These are phyloP conservation scores for Diplotaxis tenuifolia DNA, from an alignment of 345 rosid genomes.

Conservation along the genomic window DNA sequence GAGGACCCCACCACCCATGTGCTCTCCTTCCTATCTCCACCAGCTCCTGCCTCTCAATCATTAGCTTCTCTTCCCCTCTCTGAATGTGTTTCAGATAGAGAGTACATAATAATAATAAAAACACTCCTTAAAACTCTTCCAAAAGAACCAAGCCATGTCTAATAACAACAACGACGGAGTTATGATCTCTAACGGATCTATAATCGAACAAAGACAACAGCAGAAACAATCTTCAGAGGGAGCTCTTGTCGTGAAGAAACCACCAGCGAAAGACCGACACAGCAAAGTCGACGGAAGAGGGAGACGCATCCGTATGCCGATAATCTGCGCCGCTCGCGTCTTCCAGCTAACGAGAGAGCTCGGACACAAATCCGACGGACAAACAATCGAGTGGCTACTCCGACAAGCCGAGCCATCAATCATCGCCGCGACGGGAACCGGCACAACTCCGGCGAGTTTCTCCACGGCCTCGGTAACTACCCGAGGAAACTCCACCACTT, in stretches of 20 bases:
- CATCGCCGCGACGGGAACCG: slow-evolving; percentile 96
- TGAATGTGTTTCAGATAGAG: neutral
- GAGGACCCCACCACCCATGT: slow-evolving; percentile 95
- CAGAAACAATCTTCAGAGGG: slow-evolving; percentile 37
- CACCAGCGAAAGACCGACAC: slow-evolving; percentile 94
- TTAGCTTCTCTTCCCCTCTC: slow-evolving; percentile 42
- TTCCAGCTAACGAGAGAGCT: slow-evolving; percentile 95
- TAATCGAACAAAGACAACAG: slow-evolving; percentile 44
- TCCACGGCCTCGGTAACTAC: slow-evolving; percentile 73
- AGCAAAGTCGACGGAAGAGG: slow-evolving; percentile 99
- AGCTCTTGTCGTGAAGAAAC: slow-evolving; percentile 63
- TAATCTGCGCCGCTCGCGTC: slow-evolving; percentile 98
- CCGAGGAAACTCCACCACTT: slow-evolving; percentile 50
- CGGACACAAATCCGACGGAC: slow-evolving; percentile 98
- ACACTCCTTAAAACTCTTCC: neutral
- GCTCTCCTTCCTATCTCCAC: slow-evolving; percentile 99
- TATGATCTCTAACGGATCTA: slow-evolving; percentile 58
- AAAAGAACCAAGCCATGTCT: slow-evolving; percentile 17
- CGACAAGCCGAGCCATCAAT: slow-evolving; percentile 99
- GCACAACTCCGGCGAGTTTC: slow-evolving; percentile 93
- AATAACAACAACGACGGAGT: slow-evolving; percentile 19
- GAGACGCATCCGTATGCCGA: slow-evolving; percentile 94
- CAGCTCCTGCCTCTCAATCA: slow-evolving; percentile 98
- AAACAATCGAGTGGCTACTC: slow-evolving; percentile 97
- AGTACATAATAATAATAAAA: neutral